Evolutionary conservation across 2,329 filamentous ascomycete genomes (phyloP).

Genomic region (Blastomyces emzantsi): DNA sequence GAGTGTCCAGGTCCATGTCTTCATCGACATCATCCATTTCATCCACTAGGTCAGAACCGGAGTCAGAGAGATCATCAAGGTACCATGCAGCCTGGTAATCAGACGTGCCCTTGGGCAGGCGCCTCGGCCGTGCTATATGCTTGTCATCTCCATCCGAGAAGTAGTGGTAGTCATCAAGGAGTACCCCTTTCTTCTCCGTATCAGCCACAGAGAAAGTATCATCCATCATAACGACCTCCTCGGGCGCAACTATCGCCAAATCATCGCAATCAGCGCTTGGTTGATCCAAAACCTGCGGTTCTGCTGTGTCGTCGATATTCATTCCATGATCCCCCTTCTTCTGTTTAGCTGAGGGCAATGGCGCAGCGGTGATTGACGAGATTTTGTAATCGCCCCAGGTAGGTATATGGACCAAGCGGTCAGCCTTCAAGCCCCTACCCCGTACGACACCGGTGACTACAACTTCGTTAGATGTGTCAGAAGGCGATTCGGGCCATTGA

Average conservation of each 20-base stretch:
- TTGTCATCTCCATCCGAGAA: constrained; percentile 85
- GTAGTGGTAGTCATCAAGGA: constrained; percentile 95
- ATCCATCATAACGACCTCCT: constrained; percentile 71
- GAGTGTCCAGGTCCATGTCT: constrained; percentile 45
- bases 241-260: constrained; percentile 72
- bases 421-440: constrained; percentile 78
- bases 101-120: constrained; percentile 82
- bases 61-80: constrained; percentile 69
- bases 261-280: constrained; percentile 77
- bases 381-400: constrained; percentile 94
- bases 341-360: constrained; percentile 49
- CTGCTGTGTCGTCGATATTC: constrained; percentile 53
- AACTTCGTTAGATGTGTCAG: constrained; percentile 45
- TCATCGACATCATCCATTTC: constrained; percentile 55
- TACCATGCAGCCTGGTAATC: constrained; percentile 94
- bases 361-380: constrained; percentile 73
- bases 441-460: constrained; percentile 76
- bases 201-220: constrained; percentile 45
- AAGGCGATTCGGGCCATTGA: constrained; percentile 54
- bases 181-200: constrained; percentile 67
- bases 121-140: constrained; percentile 56
- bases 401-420: constrained; percentile 80
- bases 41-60: constrained; percentile 74
- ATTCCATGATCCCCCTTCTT: constrained; percentile 55
- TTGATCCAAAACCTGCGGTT: constrained; percentile 50